Evolutionary conservation across 805 yeast species (phyloP).

Genomic region (Candida suzukii): DNA sequence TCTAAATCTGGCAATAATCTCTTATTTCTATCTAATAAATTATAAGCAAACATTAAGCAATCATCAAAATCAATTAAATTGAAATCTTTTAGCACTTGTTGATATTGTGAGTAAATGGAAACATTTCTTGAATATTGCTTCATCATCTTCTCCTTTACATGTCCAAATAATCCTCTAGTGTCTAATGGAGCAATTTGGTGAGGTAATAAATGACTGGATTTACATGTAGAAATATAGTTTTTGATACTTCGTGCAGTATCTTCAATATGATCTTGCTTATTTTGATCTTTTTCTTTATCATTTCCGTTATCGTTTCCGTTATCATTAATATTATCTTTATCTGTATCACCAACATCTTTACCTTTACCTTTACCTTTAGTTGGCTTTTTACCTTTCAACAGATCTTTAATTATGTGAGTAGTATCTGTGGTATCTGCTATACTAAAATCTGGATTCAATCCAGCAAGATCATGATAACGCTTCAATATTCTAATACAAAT

Average conservation of each 20-base stretch:
- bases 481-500: constrained; percentile 59
- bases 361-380: constrained; percentile 33
- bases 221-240: constrained; percentile 46
- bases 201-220: constrained; percentile 43
- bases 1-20: constrained; percentile 42
- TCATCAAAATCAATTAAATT: constrained; percentile 78
- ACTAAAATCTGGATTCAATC: constrained; percentile 49
- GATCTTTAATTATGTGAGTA: constrained; percentile 33
- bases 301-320: too few relatives aligned
- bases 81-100: constrained; percentile 33
- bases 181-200: constrained; percentile 21
- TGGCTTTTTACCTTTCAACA: constrained; percentile 5
- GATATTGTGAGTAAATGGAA: constrained; percentile 44
- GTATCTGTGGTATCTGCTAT: constrained; percentile 45
- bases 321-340: too few relatives aligned
- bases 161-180: not conserved
- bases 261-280: too few relatives aligned
- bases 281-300: too few relatives aligned
- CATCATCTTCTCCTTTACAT: not conserved
- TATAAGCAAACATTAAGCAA: constrained; percentile 49
- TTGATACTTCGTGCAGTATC: constrained; percentile 23
- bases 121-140: too few relatives aligned
- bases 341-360: too few relatives aligned
- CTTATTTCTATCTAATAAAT: constrained; percentile 36
- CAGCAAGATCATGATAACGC: constrained; percentile 43